phyloP scores from a whole-genome alignment of 768 basidiomycete species.

The Tricholoma saponaceum region DNA sequence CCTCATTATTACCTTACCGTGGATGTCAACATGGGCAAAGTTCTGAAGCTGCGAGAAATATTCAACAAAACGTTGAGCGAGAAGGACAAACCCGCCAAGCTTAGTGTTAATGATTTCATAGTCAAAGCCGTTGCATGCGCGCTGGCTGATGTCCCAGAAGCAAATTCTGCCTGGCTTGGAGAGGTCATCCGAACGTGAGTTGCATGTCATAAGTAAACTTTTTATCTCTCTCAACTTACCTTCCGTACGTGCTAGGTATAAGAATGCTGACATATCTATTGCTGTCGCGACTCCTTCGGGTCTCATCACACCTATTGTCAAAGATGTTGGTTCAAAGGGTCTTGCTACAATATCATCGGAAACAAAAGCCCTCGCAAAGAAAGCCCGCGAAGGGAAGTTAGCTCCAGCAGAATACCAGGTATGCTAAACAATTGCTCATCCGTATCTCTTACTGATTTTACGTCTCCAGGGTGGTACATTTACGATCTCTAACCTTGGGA shows the following conservation, averaged over 20 bases:
- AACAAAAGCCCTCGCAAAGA: slow-evolving; percentile 88
- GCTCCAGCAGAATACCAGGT: slow-evolving; percentile 96
- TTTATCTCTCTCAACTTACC: slow-evolving; percentile 2
- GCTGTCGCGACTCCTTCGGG: slow-evolving; percentile 96
- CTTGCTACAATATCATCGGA: slow-evolving; percentile 90
- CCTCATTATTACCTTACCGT: slow-evolving; percentile 97
- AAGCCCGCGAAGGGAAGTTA: slow-evolving; percentile 95
- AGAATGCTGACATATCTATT: slow-evolving; percentile 95
- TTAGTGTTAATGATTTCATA: slow-evolving; percentile 98
- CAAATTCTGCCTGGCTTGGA: slow-evolving; percentile 96
- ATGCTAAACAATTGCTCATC: not conserved
- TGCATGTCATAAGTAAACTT: slow-evolving; percentile 4
- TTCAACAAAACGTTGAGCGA: slow-evolving; percentile 89
- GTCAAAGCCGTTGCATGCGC: slow-evolving; percentile 93
- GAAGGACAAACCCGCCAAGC: slow-evolving; percentile 87
- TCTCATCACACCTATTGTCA: slow-evolving; percentile 96
- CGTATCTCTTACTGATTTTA: not conserved
- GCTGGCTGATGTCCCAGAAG: slow-evolving; percentile 92
- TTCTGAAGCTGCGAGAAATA: slow-evolving; percentile 88
- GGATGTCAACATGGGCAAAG: slow-evolving; percentile 95
- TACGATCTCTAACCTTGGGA: slow-evolving; percentile 98
- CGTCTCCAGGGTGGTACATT: slow-evolving; percentile 83
- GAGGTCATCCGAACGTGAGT: slow-evolving; percentile 92
- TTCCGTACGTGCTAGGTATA: slow-evolving; percentile 54
- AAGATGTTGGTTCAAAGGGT: slow-evolving; percentile 90